Evolutionary conservation across 2,329 filamentous ascomycete species (phyloP).

Genomic region (Pyrenochaeta sp.): DNA sequence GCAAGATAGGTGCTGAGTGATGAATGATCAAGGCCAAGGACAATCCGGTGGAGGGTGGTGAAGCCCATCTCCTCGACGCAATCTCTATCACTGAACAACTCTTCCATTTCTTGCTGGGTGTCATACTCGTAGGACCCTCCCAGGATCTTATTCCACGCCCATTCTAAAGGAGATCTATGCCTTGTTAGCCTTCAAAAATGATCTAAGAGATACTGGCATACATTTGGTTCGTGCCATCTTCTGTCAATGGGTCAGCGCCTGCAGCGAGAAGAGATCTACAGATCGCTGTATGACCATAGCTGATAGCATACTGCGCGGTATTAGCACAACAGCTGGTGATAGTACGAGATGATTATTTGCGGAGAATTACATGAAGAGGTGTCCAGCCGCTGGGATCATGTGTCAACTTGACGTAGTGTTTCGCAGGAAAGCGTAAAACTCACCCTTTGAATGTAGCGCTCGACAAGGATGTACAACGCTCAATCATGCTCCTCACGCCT

Average conservation of each 20-base stretch:
- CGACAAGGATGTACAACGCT: neutral
- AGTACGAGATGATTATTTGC: neutral
- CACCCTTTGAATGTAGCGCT: neutral
- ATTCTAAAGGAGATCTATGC: neutral
- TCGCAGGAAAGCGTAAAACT: neutral
- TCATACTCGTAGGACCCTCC: neutral
- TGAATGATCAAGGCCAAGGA: neutral
- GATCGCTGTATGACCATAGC: neutral
- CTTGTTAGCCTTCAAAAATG: neutral
- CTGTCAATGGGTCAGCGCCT: neutral
- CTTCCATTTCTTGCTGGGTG: neutral
- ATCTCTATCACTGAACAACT: neutral
- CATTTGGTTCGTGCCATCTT: neutral
- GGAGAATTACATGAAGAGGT: neutral
- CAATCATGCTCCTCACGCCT: neutral
- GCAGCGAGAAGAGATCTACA: neutral
- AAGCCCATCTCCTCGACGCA: neutral
- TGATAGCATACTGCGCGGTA: neutral
- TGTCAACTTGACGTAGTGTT: neutral
- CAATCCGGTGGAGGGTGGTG: neutral
- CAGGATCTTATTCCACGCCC: neutral
- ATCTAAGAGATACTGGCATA: neutral
- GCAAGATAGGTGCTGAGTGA: neutral
- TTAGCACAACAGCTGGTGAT: neutral
- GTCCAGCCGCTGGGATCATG: neutral